Percentiles rank a stretch among this genome's conserved stretches.
phyloP scores from a whole-genome alignment of 805 yeast genomes.

The Candida anglica region DNA sequence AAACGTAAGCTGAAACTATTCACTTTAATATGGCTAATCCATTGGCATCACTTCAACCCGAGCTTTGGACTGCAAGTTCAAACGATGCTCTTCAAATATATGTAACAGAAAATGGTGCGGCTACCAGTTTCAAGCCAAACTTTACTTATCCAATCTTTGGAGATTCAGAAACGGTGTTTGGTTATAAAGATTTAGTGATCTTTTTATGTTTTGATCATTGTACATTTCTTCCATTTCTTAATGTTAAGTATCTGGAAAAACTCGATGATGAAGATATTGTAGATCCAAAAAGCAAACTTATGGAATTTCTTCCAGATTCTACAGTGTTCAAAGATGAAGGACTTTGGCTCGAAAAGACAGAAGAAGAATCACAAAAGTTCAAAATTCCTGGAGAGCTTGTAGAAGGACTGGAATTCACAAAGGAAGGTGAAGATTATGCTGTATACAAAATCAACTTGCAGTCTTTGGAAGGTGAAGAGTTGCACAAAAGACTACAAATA shows the following conservation, averaged over 20 bases:
- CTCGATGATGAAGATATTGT: constrained; percentile 51
- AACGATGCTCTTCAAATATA: constrained; percentile 61
- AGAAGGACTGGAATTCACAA: constrained; percentile 6
- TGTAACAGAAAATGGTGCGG: constrained; percentile 55
- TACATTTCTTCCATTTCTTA: constrained; percentile 70
- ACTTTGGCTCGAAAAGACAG: constrained; percentile 59
- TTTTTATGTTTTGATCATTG: constrained; percentile 67
- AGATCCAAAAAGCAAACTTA: constrained; percentile 54
- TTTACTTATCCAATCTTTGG: constrained; percentile 95
- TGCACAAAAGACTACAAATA: constrained; percentile 71
- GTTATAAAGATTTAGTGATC: constrained; percentile 68
- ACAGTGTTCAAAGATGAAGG: constrained; percentile 61
- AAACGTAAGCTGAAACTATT: not conserved
- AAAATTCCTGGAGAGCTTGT: constrained; percentile 37
- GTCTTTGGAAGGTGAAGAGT: constrained; percentile 39
- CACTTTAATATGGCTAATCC: not conserved
- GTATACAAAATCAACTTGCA: constrained; percentile 49
- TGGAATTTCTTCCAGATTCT: constrained; percentile 58
- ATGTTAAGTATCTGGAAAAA: constrained; percentile 52
- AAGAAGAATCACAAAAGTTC: constrained; percentile 43
- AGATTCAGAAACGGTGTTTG: constrained; percentile 83
- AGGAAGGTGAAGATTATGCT: constrained; percentile 41
- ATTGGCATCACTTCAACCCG: constrained; percentile 48
- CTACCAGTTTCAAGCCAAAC: constrained; percentile 60
- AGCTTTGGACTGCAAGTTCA: constrained; percentile 71